Evolutionary conservation across 768 basidiomycete species (phyloP).

Genomic region (Termitomyces sp.): DNA sequence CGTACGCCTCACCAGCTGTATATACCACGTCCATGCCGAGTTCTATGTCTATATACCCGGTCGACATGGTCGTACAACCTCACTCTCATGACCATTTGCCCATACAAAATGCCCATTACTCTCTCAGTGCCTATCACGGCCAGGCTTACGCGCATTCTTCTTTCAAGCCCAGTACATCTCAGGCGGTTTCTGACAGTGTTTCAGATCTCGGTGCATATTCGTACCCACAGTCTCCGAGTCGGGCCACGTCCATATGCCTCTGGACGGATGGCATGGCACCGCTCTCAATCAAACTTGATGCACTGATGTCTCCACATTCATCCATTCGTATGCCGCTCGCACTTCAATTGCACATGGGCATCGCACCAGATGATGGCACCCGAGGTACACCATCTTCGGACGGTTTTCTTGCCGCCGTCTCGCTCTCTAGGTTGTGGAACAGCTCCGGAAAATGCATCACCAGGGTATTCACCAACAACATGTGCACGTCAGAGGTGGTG

Average conservation of each 20-base stretch:
- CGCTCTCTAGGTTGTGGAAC: conserved; percentile 53
- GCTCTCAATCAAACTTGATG: conserved; percentile 58
- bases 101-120: conserved; percentile 13
- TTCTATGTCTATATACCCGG: conserved; percentile 18
- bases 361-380: conserved; percentile 55
- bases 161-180: background rate
- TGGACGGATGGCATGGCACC: conserved; percentile 71
- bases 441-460: conserved; percentile 63
- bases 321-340: conserved; percentile 36
- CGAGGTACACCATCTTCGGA: conserved; percentile 55
- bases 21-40: conserved; percentile 17
- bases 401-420: conserved; percentile 60
- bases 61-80: conserved; percentile 12
- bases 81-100: conserved; percentile 14
- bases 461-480: conserved; percentile 50
- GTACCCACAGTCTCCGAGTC: conserved; percentile 21
- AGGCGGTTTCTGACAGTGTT: conserved; percentile 2
- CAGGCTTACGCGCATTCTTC: conserved; percentile 7
- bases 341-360: conserved; percentile 54
- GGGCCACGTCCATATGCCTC: conserved; percentile 46
- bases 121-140: conserved; percentile 5
- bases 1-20: conserved; percentile 5
- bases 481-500: conserved; percentile 52
- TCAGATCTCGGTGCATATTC: conserved; percentile 11
- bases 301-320: conserved; percentile 40